Conservation (phyloP, 1,139 yeast genomes). For the Chernovozyma aurita region DNA sequence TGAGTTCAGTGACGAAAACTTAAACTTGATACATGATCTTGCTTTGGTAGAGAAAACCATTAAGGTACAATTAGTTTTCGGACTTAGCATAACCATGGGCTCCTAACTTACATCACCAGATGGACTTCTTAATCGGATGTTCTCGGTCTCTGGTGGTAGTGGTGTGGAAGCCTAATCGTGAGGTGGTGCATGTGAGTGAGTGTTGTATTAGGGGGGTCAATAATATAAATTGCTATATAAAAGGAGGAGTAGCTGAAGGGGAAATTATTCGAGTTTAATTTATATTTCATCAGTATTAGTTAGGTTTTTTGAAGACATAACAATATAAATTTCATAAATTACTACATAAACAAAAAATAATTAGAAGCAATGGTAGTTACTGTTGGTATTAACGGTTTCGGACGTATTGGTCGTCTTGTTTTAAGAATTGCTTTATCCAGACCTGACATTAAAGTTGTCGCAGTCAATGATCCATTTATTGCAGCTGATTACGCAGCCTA, state of each 20-base stretch:
- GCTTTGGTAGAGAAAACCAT: no score
- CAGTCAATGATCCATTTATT: conserved; percentile 73
- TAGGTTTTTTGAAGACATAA: neutral
- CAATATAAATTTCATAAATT: no score
- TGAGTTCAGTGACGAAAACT: no score
- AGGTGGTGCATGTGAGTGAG: neutral
- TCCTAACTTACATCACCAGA: conserved; percentile 1
- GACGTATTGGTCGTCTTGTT: conserved; percentile 76
- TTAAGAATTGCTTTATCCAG: conserved; percentile 63
- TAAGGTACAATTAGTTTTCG: no score
- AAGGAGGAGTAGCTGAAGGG: neutral
- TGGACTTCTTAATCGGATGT: neutral
- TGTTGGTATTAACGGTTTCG: conserved; percentile 75
- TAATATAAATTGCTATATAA: neutral
- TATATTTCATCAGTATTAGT: neutral
- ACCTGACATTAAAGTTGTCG: conserved; percentile 63
- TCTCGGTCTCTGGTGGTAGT: neutral
- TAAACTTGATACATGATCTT: no score
- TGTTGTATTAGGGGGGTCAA: neutral
- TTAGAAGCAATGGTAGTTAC: conserved; percentile 4
- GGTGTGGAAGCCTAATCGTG: neutral
- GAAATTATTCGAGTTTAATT: neutral
- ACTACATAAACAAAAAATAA: no score
- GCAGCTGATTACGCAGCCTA: conserved; percentile 70
- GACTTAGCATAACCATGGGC: no score